Percentiles rank a stretch among this genome's conserved stretches.
These are phyloP conservation scores for Lachancea mirantina DNA, from an alignment of 805 yeast genomes.

Conservation along the genomic window DNA sequence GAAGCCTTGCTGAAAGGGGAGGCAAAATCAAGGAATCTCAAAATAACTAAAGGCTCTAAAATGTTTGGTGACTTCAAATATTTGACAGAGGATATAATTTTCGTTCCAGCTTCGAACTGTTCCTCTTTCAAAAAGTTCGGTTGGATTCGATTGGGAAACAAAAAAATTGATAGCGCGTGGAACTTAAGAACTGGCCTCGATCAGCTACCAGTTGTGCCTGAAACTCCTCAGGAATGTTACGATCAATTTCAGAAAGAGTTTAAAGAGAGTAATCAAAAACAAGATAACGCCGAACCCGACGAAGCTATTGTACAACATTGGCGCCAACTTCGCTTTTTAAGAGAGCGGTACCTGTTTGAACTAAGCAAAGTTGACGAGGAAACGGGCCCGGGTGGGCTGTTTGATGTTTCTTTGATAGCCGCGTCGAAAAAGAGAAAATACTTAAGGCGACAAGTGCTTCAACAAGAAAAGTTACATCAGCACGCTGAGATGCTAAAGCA, in stretches of 20 bases:
- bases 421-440: constrained; percentile 9
- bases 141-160: constrained; percentile 28
- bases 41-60: constrained; percentile 21
- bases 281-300: constrained; percentile 8
- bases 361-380: constrained; percentile 32
- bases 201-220: constrained; percentile 15
- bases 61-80: constrained; percentile 15
- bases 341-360: constrained; percentile 33
- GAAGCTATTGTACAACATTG: constrained; percentile 30
- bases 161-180: constrained; percentile 31
- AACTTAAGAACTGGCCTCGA: constrained; percentile 36
- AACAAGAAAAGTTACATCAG: constrained; percentile 5
- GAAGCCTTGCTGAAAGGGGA: constrained; percentile 13
- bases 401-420: constrained; percentile 21
- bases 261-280: constrained; percentile 2
- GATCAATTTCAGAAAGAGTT: constrained; percentile 13
- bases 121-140: constrained; percentile 25
- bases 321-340: constrained; percentile 38
- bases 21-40: constrained; percentile 12
- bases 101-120: neutral
- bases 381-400: constrained; percentile 36
- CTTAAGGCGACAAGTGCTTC: neutral
- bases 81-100: constrained; percentile 1
- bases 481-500: constrained; percentile 12
- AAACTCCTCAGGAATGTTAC: constrained; percentile 21